Conservation (phyloP, 305 asterid species). For the Fraxinus sp. region DNA sequence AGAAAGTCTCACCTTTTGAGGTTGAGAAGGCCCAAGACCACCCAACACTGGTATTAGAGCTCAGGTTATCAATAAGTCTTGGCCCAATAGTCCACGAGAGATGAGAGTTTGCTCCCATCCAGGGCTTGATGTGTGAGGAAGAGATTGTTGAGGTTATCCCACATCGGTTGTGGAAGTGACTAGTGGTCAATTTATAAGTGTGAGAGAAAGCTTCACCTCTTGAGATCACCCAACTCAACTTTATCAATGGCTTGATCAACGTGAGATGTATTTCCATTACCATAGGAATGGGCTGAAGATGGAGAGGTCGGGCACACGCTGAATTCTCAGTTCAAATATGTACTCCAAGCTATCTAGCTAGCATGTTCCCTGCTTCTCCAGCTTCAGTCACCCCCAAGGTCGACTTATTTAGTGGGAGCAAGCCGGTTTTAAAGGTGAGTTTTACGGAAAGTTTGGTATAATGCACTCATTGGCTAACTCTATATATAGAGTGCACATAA, state of each 20-base stretch:
- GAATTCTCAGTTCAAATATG: neutral
- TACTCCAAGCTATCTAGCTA: constrained; percentile 4
- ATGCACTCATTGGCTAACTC: neutral
- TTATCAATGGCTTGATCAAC: neutral
- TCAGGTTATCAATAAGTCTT: no score
- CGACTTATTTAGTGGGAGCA: neutral
- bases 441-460: neutral
- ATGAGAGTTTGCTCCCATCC: neutral
- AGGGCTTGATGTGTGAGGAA: neutral
- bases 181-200: no score
- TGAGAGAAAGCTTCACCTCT: neutral
- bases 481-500: neutral
- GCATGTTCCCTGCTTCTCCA: constrained; percentile 35
- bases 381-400: constrained; percentile 7
- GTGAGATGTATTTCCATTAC: neutral
- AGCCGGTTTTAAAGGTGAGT: neutral
- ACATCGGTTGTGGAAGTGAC: no score
- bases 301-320: constrained; percentile 30
- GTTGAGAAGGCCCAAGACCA: neutral
- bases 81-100: neutral
- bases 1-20: neutral
- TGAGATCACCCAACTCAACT: neutral
- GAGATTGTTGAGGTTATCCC: neutral
- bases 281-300: constrained; percentile 6
- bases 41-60: neutral